Evolutionary conservation across 2,329 filamentous ascomycete genomes (phyloP).

Genomic region (Magnaporthales sp.): DNA sequence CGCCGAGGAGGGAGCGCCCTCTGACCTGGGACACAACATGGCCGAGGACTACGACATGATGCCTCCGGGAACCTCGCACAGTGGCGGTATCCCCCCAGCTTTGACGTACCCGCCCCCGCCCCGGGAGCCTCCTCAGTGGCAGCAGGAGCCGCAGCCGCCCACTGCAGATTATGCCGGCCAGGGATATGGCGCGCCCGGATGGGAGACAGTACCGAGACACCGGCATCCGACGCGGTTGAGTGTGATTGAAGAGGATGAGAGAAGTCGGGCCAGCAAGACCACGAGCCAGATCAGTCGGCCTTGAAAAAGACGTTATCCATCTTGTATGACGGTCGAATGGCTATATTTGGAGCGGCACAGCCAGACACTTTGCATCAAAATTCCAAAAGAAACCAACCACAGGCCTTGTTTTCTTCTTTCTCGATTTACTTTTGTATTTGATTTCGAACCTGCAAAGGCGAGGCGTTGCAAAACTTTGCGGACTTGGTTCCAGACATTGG

Average conservation of each 20-base stretch:
- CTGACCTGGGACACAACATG: constrained; percentile 32
- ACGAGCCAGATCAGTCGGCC: constrained; percentile 52
- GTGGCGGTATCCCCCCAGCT: neutral
- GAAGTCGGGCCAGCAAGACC: constrained; percentile 59
- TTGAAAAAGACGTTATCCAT: constrained; percentile 8
- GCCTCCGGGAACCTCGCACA: constrained; percentile 16
- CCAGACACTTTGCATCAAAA: neutral
- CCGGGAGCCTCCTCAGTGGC: constrained; percentile 2
- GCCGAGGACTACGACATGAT: constrained; percentile 48
- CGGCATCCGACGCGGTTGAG: constrained; percentile 84
- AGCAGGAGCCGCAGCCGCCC: constrained; percentile 14
- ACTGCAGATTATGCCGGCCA: constrained; percentile 56
- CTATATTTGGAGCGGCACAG: neutral
- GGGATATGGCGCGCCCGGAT: constrained; percentile 58
- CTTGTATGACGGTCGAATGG: neutral
- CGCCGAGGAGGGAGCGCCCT: constrained; percentile 23
- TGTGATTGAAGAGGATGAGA: constrained; percentile 78
- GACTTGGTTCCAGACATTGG: neutral
- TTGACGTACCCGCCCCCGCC: neutral
- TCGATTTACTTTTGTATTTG: neutral
- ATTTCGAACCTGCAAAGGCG: neutral
- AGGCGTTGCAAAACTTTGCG: neutral
- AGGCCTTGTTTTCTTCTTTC: neutral
- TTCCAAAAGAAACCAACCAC: neutral
- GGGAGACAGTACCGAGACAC: constrained; percentile 70